These are phyloP conservation scores for Cardiospermum halicacabum DNA, from an alignment of 345 rosid species.

Conservation along the genomic window DNA sequence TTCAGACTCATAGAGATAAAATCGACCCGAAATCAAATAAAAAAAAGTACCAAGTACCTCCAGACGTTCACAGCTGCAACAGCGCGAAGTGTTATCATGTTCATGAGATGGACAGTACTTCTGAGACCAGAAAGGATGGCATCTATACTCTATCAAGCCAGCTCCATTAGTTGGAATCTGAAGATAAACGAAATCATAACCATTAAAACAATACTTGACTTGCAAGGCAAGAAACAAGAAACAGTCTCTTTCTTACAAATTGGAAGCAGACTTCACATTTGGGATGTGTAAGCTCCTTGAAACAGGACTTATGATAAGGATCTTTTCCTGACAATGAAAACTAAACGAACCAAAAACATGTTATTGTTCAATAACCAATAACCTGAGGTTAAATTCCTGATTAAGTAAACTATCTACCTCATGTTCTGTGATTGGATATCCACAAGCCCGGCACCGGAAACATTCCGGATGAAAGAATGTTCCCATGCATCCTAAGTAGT, in stretches of 20 bases:
- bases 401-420: slow-evolving; percentile 42
- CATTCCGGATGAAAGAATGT: slow-evolving; percentile 83
- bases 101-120: slow-evolving; percentile 93
- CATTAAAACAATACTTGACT: background rate
- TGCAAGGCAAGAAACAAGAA: background rate
- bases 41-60: no score
- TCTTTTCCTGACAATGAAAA: slow-evolving; percentile 70
- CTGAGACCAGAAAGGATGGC: slow-evolving; percentile 98
- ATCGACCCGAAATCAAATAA: no score
- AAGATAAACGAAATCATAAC: background rate
- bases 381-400: background rate
- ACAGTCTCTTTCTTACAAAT: slow-evolving; percentile 92
- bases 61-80: slow-evolving; percentile 94
- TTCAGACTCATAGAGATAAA: no score
- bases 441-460: slow-evolving; percentile 71
- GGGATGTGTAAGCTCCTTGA: slow-evolving; percentile 84
- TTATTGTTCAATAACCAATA: background rate
- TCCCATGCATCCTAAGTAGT: slow-evolving; percentile 84
- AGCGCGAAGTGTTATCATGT: slow-evolving; percentile 72
- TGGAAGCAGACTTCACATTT: slow-evolving; percentile 94
- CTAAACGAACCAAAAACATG: slow-evolving; percentile 43
- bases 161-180: slow-evolving; percentile 85
- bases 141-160: slow-evolving; percentile 87
- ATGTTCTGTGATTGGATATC: slow-evolving; percentile 64
- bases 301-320: slow-evolving; percentile 86